Conservation (phyloP, 2,329 filamentous ascomycete genomes). For the Pyrenochaeta sp. region DNA sequence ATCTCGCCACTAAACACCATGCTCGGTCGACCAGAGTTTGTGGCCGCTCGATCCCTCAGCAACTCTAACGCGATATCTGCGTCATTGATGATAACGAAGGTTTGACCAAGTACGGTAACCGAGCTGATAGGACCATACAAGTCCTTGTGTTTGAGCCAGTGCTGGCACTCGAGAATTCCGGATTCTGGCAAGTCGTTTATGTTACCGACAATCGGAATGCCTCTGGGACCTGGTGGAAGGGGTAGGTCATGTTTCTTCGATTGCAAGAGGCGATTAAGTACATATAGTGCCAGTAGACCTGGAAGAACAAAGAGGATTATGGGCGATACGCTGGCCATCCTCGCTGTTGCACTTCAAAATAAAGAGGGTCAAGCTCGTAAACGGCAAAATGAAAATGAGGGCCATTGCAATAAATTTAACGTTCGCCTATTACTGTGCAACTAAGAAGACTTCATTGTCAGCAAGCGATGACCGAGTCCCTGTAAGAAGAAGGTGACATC, state of each 20-base stretch:
- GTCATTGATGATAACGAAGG: conserved; percentile 42
- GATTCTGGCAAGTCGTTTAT: conserved; percentile 57
- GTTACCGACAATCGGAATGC: conserved; percentile 60
- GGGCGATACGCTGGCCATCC: background rate
- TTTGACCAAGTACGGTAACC: conserved; percentile 38
- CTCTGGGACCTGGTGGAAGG: conserved; percentile 61
- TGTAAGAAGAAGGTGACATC: background rate
- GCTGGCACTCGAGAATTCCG: conserved; percentile 49
- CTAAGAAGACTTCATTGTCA: background rate
- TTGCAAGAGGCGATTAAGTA: background rate
- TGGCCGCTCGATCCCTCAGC: conserved; percentile 28
- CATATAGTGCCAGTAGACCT: background rate
- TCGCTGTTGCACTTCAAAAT: background rate
- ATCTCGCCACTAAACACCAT: conserved; percentile 37
- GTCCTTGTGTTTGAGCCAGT: conserved; percentile 57
- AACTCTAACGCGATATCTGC: conserved; percentile 36
- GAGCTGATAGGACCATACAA: conserved; percentile 43
- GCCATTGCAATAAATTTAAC: background rate
- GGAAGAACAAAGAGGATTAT: background rate
- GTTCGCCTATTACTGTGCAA: background rate
- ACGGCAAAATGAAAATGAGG: background rate
- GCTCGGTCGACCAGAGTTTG: conserved; percentile 31
- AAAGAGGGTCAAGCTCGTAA: background rate
- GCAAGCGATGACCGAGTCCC: background rate
- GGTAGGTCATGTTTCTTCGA: conserved; percentile 10